Base-by-base conservation (phyloP, 306 rosid species). In the Lathyrus aphaca region DNA sequence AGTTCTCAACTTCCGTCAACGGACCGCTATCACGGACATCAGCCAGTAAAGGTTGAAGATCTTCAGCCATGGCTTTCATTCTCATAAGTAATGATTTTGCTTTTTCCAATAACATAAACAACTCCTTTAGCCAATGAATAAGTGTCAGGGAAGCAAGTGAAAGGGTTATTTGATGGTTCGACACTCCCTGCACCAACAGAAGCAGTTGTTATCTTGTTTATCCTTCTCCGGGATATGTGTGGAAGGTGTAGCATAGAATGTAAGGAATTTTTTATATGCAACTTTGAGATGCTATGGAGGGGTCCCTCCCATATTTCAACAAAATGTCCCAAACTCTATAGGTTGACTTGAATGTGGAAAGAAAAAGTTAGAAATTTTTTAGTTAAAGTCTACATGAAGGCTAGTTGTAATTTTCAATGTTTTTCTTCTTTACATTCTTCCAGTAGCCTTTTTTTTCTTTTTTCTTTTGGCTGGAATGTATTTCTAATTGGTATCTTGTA, bases 51-150 rank as follows among this genome's bases (percentile, higher is more conserved):
- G 98, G 98, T 80, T 86, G 96, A 74, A 88, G 77, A 88, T 92
- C 98, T 77, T 86, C 96, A 79, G 93, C 82, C 96, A 92, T 89
- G 92, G 96, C 98, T 89, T 92, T 72, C 30, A 92, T 87, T 97
- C 86, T 80, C 74, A 73, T 64, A 76, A 93, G 93, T 73, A 93
- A 86, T 30, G 98, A 97, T 64, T 64, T 93, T 2, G 97, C 96
- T 79, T 93, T 94, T 83, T 88, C n/a, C 97, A 29, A 93, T 23
- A 76, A 93, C 85, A 66, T 87, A 68, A 66, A 85, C 76, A 76
- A 82, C 97, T 67, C 88, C 82, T 80, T 93, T 86, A 63, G 92
- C 96, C 75, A 94, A 82, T 0, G 80, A 44, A 69, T 86, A 94
- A 43, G 76, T 68, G 42, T 90, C 88, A 21, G 85, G 17, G 76